Evolutionary conservation across 1,284 basidiomycete species (phyloP).

Genomic region (Microbotryum intermedium): DNA sequence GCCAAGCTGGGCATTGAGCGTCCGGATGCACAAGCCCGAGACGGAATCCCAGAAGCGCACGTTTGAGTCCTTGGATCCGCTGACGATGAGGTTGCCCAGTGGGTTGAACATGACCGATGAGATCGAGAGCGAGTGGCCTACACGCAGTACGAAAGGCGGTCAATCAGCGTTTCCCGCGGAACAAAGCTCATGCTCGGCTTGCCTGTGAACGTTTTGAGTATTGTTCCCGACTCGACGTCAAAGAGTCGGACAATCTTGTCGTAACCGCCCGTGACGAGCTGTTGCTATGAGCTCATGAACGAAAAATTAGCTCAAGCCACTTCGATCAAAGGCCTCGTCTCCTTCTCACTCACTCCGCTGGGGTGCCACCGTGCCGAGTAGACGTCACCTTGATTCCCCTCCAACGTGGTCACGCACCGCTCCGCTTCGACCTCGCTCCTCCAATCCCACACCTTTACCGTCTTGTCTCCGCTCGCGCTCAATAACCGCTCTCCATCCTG

Average conservation of each 20-base stretch:
- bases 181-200: too few species aligned
- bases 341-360: conserved; percentile 27
- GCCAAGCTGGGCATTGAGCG: conserved; percentile 43
- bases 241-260: conserved; percentile 45
- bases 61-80: conserved; percentile 45
- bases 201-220: conserved; percentile 44
- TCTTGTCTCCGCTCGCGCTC: conserved; percentile 43
- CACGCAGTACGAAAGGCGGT: neutral
- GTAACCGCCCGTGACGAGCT: conserved; percentile 43
- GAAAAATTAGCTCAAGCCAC: neutral
- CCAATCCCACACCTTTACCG: conserved; percentile 42
- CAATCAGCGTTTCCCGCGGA: too few species aligned
- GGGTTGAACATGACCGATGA: conserved; percentile 43
- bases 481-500: conserved; percentile 35
- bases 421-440: conserved; percentile 28
- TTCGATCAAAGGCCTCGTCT: neutral
- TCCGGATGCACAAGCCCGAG: conserved; percentile 43
- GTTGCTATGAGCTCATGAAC: conserved; percentile 29
- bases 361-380: conserved; percentile 44
- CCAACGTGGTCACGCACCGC: conserved; percentile 31
- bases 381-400: conserved; percentile 42
- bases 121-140: conserved; percentile 43
- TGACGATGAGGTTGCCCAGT: conserved; percentile 43
- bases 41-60: conserved; percentile 47
- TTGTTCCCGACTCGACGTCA: conserved; percentile 42